Percentiles rank a stretch among this genome's conserved stretches.
Conservation (phyloP, 306 rosid species). For the Notholithocarpus densiflorus region DNA sequence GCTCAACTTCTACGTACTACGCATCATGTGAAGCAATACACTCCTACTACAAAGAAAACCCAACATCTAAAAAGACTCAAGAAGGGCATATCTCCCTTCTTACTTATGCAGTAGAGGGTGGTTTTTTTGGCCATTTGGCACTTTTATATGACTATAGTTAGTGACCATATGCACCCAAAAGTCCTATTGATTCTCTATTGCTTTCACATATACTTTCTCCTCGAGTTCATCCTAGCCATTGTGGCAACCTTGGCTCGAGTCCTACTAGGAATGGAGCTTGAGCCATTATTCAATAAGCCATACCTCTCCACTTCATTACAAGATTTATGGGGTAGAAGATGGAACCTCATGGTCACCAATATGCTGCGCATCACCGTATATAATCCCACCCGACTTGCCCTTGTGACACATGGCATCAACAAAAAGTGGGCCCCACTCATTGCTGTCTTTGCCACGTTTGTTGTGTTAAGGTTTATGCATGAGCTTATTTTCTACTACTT, state of each 20-base stretch:
- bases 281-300: conserved; percentile 64
- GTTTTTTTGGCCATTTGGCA: conserved; percentile 26
- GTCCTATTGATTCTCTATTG: conserved; percentile 28
- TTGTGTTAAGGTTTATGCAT: conserved; percentile 63
- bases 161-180: conserved; percentile 38
- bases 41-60: background rate
- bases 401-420: background rate
- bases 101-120: conserved; percentile 22
- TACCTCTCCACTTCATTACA: conserved; percentile 57
- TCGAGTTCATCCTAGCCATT: conserved; percentile 40
- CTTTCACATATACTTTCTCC: conserved; percentile 43
- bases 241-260: conserved; percentile 34
- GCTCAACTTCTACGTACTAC: no score
- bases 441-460: conserved; percentile 38
- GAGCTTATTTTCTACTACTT: conserved; percentile 51
- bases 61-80: background rate
- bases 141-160: conserved; percentile 26
- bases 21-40: no score
- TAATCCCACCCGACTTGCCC: conserved; percentile 25
- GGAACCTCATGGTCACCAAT: conserved; percentile 64
- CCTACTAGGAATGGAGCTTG: conserved; percentile 43
- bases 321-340: conserved; percentile 71
- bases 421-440: conserved; percentile 45
- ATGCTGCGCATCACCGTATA: conserved; percentile 52
- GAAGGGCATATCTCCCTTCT: conserved; percentile 6